A percentile compares a stretch with the other conserved stretches of the same genome.
Evolutionary conservation across 73 alveolate species (phyloP).

Genomic region (Tetrahymena malaccensis): DNA sequence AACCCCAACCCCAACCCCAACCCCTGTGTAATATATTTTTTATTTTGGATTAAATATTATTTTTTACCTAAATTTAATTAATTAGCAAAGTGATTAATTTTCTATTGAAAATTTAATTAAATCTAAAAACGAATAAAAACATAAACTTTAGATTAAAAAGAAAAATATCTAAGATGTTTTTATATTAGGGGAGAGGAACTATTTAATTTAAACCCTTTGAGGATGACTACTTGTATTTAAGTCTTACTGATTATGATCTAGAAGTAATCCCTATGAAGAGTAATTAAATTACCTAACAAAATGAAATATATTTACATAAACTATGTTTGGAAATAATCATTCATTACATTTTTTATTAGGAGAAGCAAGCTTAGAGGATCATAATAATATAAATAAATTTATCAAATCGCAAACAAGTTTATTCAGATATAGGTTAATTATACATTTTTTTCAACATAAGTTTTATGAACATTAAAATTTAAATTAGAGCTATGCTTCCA

Average conservation of each 20-base stretch:
- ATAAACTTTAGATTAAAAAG: not conserved
- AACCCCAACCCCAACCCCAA: not conserved
- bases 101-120: not conserved
- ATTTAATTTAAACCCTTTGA: not conserved
- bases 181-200: not conserved
- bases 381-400: not conserved
- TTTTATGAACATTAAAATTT: not conserved
- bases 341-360: not conserved
- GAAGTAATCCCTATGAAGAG: not conserved
- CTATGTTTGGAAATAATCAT: not conserved
- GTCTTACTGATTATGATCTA: not conserved
- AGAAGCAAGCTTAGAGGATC: not conserved
- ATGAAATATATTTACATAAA: not conserved
- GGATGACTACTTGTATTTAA: not conserved
- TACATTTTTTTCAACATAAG: not conserved
- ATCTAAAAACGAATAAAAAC: not conserved
- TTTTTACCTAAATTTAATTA: not conserved
- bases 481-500: not conserved
- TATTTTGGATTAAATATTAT: not conserved
- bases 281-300: not conserved
- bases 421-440: not conserved
- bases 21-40: not conserved
- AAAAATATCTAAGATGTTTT: not conserved
- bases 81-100: not conserved
- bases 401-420: not conserved